A percentile compares a stretch with the other conserved stretches of the same genome.
These are phyloP conservation scores for Ophiostoma novo-ulmi DNA, from an alignment of 2,329 filamentous ascomycete species.

Conservation along the genomic window DNA sequence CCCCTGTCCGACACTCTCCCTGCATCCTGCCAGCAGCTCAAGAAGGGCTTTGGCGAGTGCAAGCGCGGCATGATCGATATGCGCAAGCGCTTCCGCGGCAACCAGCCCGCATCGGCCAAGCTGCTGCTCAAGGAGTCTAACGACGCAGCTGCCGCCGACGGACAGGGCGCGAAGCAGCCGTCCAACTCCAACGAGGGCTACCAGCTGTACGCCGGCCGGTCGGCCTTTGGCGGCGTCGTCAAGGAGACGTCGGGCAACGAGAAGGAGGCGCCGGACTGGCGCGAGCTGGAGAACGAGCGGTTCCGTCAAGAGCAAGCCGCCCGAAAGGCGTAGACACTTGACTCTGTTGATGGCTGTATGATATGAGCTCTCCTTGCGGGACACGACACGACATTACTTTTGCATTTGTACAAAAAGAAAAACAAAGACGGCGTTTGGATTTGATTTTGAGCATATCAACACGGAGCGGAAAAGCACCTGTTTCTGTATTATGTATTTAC, in stretches of 20 bases:
- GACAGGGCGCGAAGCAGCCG: neutral
- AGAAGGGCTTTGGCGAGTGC: constrained; percentile 90
- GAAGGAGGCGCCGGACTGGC: constrained; percentile 55
- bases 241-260: constrained; percentile 65
- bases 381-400: neutral
- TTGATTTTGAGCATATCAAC: neutral
- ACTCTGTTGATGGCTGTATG: neutral
- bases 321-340: neutral
- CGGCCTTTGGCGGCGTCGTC: constrained; percentile 60
- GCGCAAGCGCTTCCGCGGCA: constrained; percentile 95
- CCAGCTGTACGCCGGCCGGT: constrained; percentile 74
- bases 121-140: constrained; percentile 36
- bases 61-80: constrained; percentile 96
- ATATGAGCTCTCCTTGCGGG: neutral
- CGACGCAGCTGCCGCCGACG: neutral
- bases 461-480: constrained; percentile 5
- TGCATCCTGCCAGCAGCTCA: constrained; percentile 83
- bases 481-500: neutral
- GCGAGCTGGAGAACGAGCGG: constrained; percentile 60
- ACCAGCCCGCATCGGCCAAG: constrained; percentile 71
- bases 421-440: constrained; percentile 1
- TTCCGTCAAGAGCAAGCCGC: constrained; percentile 36
- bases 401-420: neutral
- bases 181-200: constrained; percentile 39
- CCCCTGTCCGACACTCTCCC: constrained; percentile 79